phyloP scores from a whole-genome alignment of 2,329 filamentous ascomycete genomes.

The Aspergillus ochraceoroseus region DNA sequence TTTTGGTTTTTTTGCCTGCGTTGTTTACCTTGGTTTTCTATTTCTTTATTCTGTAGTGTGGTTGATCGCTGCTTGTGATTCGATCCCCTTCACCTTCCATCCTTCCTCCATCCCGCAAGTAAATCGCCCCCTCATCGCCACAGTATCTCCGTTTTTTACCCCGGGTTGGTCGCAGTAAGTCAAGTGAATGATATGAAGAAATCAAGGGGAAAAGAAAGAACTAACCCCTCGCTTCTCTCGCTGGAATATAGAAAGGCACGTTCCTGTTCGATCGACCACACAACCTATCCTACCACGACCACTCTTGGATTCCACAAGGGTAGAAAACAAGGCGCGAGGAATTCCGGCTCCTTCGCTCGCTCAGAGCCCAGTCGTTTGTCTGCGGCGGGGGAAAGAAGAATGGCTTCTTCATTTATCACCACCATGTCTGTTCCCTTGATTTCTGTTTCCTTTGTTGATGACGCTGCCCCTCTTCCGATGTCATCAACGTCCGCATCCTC shows the following conservation, averaged over 20 bases:
- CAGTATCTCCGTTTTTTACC: no score
- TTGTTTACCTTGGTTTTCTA: constrained; percentile 1
- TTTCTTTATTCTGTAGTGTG: not conserved
- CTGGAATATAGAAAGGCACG: constrained; percentile 12
- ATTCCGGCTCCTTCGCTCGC: constrained; percentile 6
- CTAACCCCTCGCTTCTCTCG: constrained; percentile 6
- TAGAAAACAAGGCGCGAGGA: constrained; percentile 8
- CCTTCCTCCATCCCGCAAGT: not conserved
- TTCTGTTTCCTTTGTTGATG: constrained; percentile 33
- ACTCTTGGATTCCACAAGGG: constrained; percentile 3
- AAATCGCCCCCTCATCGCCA: not conserved
- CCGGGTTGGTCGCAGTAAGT: constrained; percentile 7
- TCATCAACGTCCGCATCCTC: constrained; percentile 17
- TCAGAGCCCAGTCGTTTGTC: constrained; percentile 5
- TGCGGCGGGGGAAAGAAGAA: constrained; percentile 31
- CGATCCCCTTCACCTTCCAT: not conserved
- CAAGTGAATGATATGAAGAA: not conserved
- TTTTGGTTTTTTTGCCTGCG: not conserved
- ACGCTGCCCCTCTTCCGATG: constrained; percentile 21
- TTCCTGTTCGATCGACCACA: constrained; percentile 6
- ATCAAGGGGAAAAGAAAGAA: not conserved
- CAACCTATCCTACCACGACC: constrained; percentile 1
- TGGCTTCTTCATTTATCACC: constrained; percentile 76
- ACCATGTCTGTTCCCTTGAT: constrained; percentile 64
- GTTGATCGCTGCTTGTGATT: not conserved